phyloP scores from a whole-genome alignment of 1,139 yeast genomes.

The Protomyces inouyei region DNA sequence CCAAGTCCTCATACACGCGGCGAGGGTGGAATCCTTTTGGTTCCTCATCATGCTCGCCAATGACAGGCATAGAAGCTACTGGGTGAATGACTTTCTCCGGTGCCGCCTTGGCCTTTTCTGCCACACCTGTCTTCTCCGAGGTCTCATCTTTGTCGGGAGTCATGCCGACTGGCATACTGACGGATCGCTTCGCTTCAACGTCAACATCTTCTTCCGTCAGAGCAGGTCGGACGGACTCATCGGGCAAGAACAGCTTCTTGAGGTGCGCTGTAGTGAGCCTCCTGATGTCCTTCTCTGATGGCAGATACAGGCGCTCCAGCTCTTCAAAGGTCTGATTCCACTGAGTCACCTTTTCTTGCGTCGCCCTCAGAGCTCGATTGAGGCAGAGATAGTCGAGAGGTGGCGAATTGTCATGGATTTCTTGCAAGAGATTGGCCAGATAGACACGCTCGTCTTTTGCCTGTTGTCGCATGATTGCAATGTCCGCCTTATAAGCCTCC shows the following conservation, averaged over 20 bases:
- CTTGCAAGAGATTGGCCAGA: constrained; percentile 48
- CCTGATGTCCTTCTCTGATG: constrained; percentile 90
- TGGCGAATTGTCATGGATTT: constrained; percentile 52
- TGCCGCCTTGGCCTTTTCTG: not conserved
- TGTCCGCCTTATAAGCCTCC: constrained; percentile 59
- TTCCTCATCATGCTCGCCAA: constrained; percentile 2
- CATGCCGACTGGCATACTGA: constrained; percentile 9
- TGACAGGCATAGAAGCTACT: constrained; percentile 6
- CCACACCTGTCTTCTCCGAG: not conserved
- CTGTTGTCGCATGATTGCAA: constrained; percentile 55
- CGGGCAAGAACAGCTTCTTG: constrained; percentile 54
- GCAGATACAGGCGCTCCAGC: constrained; percentile 75
- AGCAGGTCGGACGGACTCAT: not conserved
- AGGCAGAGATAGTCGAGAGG: constrained; percentile 66
- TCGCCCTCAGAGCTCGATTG: constrained; percentile 61
- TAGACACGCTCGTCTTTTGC: constrained; percentile 51
- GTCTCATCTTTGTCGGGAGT: not conserved
- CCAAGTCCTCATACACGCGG: constrained; percentile 10
- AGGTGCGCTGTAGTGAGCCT: constrained; percentile 85
- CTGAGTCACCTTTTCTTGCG: constrained; percentile 75
- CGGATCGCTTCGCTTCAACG: constrained; percentile 8
- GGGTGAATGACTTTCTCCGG: constrained; percentile 1
- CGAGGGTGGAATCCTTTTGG: constrained; percentile 26
- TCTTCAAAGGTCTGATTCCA: constrained; percentile 86
- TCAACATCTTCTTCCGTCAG: not conserved